phyloP scores from a whole-genome alignment of 2,329 filamentous ascomycete species.

The Botrytis fragariae region DNA sequence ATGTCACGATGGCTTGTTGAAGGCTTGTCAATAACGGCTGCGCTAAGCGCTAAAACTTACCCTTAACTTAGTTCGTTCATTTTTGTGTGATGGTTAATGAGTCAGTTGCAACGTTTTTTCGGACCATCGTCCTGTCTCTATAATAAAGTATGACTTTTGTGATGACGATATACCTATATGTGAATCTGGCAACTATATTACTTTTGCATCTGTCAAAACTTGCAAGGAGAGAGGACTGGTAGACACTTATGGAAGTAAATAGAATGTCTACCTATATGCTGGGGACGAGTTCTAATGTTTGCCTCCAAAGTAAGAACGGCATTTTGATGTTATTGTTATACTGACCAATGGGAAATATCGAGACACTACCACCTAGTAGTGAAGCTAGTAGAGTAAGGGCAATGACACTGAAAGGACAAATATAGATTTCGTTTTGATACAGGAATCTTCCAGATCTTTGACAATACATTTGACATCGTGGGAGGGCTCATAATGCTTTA shows the following conservation, averaged over 20 bases:
- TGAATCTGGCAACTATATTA: not conserved
- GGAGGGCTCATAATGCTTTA: not conserved
- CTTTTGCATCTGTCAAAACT: not conserved
- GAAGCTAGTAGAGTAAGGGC: not conserved
- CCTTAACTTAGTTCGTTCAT: not conserved
- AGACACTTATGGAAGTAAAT: not conserved
- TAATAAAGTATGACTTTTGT: not conserved
- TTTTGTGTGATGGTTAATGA: not conserved
- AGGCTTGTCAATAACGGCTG: slow-evolving; percentile 7
- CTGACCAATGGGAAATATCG: not conserved
- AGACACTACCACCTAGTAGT: not conserved
- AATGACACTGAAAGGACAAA: not conserved
- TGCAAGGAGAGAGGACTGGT: not conserved
- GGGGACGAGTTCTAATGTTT: not conserved
- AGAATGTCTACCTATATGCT: not conserved
- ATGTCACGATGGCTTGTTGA: not conserved
- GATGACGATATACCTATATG: not conserved
- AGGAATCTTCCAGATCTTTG: not conserved
- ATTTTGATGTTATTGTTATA: not conserved
- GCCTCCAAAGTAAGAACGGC: not conserved
- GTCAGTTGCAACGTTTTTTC: not conserved
- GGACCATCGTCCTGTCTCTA: not conserved
- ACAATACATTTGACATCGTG: not conserved
- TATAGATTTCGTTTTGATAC: not conserved
- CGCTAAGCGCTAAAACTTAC: not conserved